Base-by-base conservation (phyloP, 108 stramenopile genomes). In the Nannochloropsis granulata region DNA sequence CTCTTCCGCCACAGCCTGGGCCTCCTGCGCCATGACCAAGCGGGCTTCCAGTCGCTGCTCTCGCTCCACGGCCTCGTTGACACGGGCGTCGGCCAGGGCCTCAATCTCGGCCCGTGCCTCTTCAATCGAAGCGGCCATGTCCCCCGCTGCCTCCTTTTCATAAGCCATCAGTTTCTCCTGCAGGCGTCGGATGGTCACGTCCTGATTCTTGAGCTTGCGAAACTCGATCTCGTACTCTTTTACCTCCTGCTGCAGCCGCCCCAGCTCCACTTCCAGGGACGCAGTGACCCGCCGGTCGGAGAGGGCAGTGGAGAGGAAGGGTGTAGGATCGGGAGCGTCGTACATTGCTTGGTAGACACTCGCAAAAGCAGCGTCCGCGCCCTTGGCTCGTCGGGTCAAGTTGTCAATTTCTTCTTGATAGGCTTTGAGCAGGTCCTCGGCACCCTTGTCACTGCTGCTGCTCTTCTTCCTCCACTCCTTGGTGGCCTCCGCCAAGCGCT, bases 371-470 rank as follows among this genome's bases (percentile, higher is more conserved):
- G 87, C 24, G 26, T 90, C 89, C 13, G 84, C 85, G 23, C 83
- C 43, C 24, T 83, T 82, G 46, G 84, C 79, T 13, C 89, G 84
- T 46, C 78, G 34, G 14, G 84, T 84, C 21, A 90, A 85, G 24
- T 84, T 13, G 46, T 90, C 89, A 14, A 90, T 90, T 43, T 90
- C 89, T 78, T 90, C 89, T 85, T 90, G 89, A 79, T 90, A 90
- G 14, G 87, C 87, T 83, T 90, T 90, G 13, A 90, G 34, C 25
- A 90, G 46, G 46, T 85, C 87, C 81, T 85, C 83, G n/a, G 82
- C 16, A 13, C 46, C 84, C 9, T 14, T 56, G 16, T 0, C 13
- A 45, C 80, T 24, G 13, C 44, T 82, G 14, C 11, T 86, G 43
- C 86, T 82, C 83, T 87, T 88, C 86, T 88, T 88, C 21, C 86